These are phyloP conservation scores for Cercospora sojina DNA, from an alignment of 2,329 filamentous ascomycete species.

Conservation along the genomic window DNA sequence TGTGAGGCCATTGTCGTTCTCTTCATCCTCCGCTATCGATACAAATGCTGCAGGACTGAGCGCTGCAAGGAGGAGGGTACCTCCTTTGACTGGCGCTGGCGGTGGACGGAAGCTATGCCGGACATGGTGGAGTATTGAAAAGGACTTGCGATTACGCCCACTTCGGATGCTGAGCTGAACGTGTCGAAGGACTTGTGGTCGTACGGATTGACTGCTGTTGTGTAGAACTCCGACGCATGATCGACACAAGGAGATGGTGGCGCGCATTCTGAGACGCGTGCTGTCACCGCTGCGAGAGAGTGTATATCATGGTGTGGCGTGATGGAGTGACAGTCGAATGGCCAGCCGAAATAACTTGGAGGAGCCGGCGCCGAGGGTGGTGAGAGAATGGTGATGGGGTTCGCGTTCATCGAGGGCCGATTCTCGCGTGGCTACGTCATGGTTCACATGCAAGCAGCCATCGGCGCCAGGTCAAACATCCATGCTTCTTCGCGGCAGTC, in stretches of 20 bases:
- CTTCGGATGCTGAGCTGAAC: conserved; percentile 34
- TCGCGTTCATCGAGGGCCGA: neutral
- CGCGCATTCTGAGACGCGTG: conserved; percentile 31
- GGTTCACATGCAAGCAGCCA: neutral
- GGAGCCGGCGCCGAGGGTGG: neutral
- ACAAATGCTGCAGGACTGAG: conserved; percentile 61
- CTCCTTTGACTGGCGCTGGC: conserved; percentile 39
- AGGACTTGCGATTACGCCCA: conserved; percentile 27
- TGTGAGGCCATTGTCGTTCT: conserved; percentile 58
- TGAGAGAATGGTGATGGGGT: conserved; percentile 1
- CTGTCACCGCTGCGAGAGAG: conserved; percentile 12
- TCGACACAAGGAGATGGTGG: conserved; percentile 30
- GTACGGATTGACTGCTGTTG: conserved; percentile 25
- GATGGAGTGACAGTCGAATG: neutral
- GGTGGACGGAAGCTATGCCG: conserved; percentile 34
- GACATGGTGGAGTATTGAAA: conserved; percentile 30
- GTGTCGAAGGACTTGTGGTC: conserved; percentile 35
- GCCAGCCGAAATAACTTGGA: neutral
- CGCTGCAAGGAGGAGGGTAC: conserved; percentile 41
- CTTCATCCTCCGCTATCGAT: conserved; percentile 53
- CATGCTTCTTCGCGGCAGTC: neutral
- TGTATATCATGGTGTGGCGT: conserved; percentile 6
- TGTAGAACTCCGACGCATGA: conserved; percentile 27
- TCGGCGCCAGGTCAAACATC: neutral
- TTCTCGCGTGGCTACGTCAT: conserved; percentile 2